These are phyloP conservation scores for Kockovaella imperatae DNA, from an alignment of 768 basidiomycete genomes.

Conservation along the genomic window DNA sequence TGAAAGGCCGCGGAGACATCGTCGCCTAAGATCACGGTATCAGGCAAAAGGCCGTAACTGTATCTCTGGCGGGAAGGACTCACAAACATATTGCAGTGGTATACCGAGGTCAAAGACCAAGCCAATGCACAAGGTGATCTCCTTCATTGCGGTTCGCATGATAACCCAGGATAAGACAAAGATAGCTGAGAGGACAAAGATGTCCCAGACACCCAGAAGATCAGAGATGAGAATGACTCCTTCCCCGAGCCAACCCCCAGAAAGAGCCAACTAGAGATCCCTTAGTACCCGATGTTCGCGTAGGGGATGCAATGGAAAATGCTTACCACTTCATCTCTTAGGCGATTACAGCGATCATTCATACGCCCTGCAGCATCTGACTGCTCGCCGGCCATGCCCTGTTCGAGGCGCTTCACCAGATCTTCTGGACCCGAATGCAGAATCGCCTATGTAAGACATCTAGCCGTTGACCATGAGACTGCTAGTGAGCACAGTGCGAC, in stretches of 20 bases:
- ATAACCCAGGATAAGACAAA: constrained; percentile 11
- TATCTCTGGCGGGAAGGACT: not conserved
- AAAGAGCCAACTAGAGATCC: constrained; percentile 13
- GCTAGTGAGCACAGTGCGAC: no score
- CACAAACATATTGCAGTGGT: constrained; percentile 18
- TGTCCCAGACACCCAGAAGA: constrained; percentile 14
- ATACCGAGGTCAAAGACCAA: constrained; percentile 16
- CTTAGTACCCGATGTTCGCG: no score
- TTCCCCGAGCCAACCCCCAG: constrained; percentile 19
- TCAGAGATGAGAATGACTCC: constrained; percentile 6
- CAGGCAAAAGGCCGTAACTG: no score
- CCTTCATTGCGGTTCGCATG: constrained; percentile 4
- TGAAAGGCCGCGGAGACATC: not conserved
- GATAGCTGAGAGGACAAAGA: constrained; percentile 8
- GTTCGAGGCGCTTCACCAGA: no score
- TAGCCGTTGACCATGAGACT: no score
- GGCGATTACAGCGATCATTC: not conserved
- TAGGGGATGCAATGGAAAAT: not conserved
- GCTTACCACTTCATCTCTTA: not conserved
- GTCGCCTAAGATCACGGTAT: no score
- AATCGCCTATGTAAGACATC: no score
- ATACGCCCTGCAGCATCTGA: no score
- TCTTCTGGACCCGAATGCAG: no score
- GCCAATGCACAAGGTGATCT: constrained; percentile 9
- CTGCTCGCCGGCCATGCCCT: no score